phyloP scores from a whole-genome alignment of 306 rosid species.

The Vigna unguiculata region DNA sequence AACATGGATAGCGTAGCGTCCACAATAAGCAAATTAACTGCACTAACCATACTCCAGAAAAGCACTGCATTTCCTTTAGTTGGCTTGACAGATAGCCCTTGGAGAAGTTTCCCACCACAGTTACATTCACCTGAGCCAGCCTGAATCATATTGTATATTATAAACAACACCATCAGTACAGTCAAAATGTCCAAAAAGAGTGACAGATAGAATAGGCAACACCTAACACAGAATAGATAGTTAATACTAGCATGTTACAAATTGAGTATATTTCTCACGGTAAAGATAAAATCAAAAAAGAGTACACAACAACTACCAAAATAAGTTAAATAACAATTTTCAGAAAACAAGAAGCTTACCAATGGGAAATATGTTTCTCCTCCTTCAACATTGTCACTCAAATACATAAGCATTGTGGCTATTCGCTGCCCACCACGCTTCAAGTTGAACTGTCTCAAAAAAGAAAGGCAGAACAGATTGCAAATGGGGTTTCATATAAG shows the following conservation, averaged over 20 bases:
- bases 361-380: conserved; percentile 96
- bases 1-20: conserved; percentile 16
- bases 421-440: conserved; percentile 99
- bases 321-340: conserved; percentile 36
- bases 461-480: conserved; percentile 19
- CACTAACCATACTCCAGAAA: conserved; percentile 98
- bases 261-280: conserved; percentile 21
- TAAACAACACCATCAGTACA: conserved; percentile 24
- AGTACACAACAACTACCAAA: conserved; percentile 29
- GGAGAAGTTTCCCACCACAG: conserved; percentile 79
- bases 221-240: conserved; percentile 31
- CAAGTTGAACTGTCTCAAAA: conserved; percentile 78
- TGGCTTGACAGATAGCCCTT: conserved; percentile 84
- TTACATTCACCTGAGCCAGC: conserved; percentile 90
- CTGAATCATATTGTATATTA: conserved; percentile 55
- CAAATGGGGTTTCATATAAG: conserved; percentile 32
- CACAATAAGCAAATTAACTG: conserved; percentile 38
- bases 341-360: conserved; percentile 59
- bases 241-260: conserved; percentile 14
- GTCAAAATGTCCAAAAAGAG: conserved; percentile 29
- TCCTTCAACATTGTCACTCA: conserved; percentile 91
- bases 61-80: conserved; percentile 90
- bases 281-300: conserved; percentile 18
- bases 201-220: not conserved
- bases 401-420: conserved; percentile 93